phyloP scores from a whole-genome alignment of 805 yeast species.

The Metschnikowia kunwiensis region DNA sequence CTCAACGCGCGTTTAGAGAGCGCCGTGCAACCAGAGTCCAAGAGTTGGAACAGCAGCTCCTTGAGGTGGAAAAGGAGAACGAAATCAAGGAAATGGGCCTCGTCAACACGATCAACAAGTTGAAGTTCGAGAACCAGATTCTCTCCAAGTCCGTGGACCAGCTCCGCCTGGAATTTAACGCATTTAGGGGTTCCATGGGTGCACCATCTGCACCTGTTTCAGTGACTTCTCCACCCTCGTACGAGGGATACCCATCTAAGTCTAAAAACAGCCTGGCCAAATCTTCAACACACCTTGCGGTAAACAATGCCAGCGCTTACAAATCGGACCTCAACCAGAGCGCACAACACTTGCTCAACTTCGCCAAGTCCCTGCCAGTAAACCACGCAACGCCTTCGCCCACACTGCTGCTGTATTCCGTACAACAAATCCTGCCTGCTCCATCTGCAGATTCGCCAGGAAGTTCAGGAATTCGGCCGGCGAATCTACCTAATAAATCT shows the following conservation, averaged over 20 bases:
- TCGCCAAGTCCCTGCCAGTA: conserved; percentile 20
- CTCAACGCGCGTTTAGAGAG: conserved; percentile 87
- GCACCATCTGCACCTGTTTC: conserved; percentile 1
- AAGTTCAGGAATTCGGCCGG: conserved; percentile 2
- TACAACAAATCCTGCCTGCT: conserved; percentile 53
- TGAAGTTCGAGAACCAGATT: conserved; percentile 44
- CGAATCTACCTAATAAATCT: not conserved
- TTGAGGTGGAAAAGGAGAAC: conserved; percentile 64
- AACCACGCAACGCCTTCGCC: conserved; percentile 15
- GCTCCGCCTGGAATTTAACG: conserved; percentile 32
- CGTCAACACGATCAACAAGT: conserved; percentile 49
- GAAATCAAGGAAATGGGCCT: conserved; percentile 56
- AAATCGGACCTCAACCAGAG: conserved; percentile 18
- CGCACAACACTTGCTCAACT: conserved; percentile 21
- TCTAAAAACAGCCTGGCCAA: not conserved
- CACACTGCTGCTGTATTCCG: conserved; percentile 33
- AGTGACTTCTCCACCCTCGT: conserved; percentile 8
- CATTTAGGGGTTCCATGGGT: conserved; percentile 11
- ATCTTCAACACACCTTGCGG: conserved; percentile 1
- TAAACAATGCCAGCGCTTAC: conserved; percentile 7
- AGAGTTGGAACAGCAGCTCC: conserved; percentile 68
- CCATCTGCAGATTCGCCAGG: conserved; percentile 51
- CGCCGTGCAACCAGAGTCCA: conserved; percentile 78
- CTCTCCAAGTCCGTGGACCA: conserved; percentile 43
- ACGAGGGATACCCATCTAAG: not conserved